Conservation (phyloP, 2,329 filamentous ascomycete genomes). For the Podosphaera fusca region DNA sequence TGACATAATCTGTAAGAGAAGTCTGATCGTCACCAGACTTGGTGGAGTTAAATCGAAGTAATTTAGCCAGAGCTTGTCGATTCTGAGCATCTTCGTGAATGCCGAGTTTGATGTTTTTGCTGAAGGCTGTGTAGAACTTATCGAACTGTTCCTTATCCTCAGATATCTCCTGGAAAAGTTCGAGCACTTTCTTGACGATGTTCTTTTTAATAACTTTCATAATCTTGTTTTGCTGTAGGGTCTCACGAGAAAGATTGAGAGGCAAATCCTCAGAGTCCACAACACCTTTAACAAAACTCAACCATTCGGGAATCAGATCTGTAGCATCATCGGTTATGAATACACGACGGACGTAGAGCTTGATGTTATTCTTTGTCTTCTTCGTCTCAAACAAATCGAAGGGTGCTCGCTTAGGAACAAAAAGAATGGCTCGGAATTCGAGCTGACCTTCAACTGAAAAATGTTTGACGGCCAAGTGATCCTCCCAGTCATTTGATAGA, state of each 20-base stretch:
- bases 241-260: constrained; percentile 98
- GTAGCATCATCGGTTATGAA: constrained; percentile 99
- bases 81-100: constrained; percentile 99
- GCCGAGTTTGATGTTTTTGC: constrained; percentile 99
- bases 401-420: constrained; percentile 96
- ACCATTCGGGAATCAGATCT: constrained; percentile 97
- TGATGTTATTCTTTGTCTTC: constrained; percentile 99
- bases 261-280: constrained; percentile 99
- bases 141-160: constrained; percentile 99
- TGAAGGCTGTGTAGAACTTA: constrained; percentile 99
- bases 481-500: constrained; percentile 99
- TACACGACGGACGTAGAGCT: constrained; percentile 98
- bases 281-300: constrained; percentile 98
- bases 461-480: constrained; percentile 98
- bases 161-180: constrained; percentile 96
- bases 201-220: constrained; percentile 99
- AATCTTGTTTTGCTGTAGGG: constrained; percentile 99
- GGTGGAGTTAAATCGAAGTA: constrained; percentile 95
- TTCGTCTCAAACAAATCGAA: constrained; percentile 99
- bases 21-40: constrained; percentile 94
- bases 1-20: constrained; percentile 91
- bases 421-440: constrained; percentile 98
- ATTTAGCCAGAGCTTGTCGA: constrained; percentile 78
- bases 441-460: constrained; percentile 99
- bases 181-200: constrained; percentile 99